A percentile compares a stretch with the other conserved stretches of the same genome.
phyloP scores from a whole-genome alignment of 1,139 yeast genomes.

The Lodderomyces elongisporus region DNA sequence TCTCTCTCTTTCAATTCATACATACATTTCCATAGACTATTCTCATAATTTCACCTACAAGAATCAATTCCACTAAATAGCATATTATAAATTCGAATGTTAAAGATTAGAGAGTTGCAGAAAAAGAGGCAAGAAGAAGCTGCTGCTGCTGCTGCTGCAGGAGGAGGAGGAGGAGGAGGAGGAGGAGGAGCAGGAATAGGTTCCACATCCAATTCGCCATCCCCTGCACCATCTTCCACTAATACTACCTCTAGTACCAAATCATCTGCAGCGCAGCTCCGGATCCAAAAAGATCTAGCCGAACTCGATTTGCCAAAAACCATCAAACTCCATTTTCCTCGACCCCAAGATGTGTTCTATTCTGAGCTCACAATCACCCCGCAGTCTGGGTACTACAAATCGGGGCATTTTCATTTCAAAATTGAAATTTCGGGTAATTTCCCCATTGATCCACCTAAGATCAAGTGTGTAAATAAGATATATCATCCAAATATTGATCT shows the following conservation, averaged over 20 bases:
- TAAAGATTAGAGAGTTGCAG: conserved; percentile 57
- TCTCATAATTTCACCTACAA: too few species aligned
- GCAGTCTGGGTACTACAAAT: conserved; percentile 71
- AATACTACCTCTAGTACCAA: conserved; percentile 12
- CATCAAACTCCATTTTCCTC: conserved; percentile 52
- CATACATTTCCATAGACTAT: too few species aligned
- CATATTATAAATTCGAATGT: too few species aligned
- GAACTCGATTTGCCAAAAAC: conserved; percentile 66
- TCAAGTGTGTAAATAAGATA: conserved; percentile 62
- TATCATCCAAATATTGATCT: conserved; percentile 93
- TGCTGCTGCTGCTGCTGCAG: conserved; percentile 19
- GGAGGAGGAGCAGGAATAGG: conserved; percentile 3
- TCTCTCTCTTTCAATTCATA: too few species aligned
- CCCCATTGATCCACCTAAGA: conserved; percentile 93
- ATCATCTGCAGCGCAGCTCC: conserved; percentile 48
- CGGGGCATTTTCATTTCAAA: conserved; percentile 65
- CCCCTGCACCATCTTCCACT: conserved; percentile 3
- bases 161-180: conserved; percentile 7
- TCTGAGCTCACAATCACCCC: conserved; percentile 63
- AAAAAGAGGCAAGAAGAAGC: conserved; percentile 50
- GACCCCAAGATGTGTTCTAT: conserved; percentile 54
- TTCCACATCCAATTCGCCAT: conserved; percentile 9
- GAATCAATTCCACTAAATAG: too few species aligned
- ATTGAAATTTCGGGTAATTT: conserved; percentile 64
- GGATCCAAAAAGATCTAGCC: conserved; percentile 59